Conservation (phyloP, 331 rosid genomes). For the Prunus yedoensis region DNA sequence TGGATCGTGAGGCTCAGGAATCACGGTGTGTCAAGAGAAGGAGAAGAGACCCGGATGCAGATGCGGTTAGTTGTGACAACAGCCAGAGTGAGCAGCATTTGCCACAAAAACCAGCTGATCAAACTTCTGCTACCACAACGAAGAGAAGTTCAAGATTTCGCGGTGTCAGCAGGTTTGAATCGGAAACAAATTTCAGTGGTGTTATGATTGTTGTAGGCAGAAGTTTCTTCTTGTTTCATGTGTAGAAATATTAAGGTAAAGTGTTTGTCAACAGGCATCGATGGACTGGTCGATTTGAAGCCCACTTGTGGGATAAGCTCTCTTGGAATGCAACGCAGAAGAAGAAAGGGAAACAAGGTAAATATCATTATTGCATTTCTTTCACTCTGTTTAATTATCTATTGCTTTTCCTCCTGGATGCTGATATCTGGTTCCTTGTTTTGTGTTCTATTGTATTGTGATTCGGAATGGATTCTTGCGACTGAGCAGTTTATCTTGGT, state of each 20-base stretch:
- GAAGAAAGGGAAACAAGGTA: slow-evolving; percentile 80
- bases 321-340: slow-evolving; percentile 84
- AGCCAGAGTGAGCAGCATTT: slow-evolving; percentile 22
- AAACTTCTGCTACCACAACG: slow-evolving; percentile 34
- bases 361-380: background rate
- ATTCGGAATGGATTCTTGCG: background rate
- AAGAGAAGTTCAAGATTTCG: slow-evolving; percentile 72
- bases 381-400: background rate
- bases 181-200: no score
- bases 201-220: no score
- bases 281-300: slow-evolving; percentile 85
- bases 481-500: slow-evolving; percentile 66
- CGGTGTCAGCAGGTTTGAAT: slow-evolving; percentile 53
- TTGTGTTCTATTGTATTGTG: background rate
- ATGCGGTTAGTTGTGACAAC: slow-evolving; percentile 17
- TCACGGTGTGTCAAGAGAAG: slow-evolving; percentile 44
- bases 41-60: slow-evolving; percentile 37
- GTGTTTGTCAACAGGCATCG: slow-evolving; percentile 65
- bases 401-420: background rate
- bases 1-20: slow-evolving; percentile 32
- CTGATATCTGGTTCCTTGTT: background rate
- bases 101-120: slow-evolving; percentile 40
- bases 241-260: no score
- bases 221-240: no score
- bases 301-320: slow-evolving; percentile 83